Evolutionary conservation across 1,284 basidiomycete species (phyloP), one percentile per base, ranked within the genome.

Genomic region (Veloboletus limbatus): DNA sequence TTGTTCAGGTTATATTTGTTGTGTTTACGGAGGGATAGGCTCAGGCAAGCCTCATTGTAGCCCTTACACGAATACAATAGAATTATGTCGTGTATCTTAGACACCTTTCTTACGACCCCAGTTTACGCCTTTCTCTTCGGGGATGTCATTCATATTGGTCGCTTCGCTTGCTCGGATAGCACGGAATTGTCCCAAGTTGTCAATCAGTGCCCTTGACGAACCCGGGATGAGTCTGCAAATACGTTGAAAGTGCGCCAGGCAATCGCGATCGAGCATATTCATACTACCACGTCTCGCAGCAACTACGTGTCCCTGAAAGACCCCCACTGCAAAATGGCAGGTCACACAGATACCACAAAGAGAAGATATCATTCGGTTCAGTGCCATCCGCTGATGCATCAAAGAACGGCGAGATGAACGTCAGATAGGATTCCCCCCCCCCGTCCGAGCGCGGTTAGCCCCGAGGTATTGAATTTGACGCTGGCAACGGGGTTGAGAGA

Each of bases 71-170:
- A 35, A 48, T 46, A 26, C 25, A 41, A 28, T 58, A 62, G 55
- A 60, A 38, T 41, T 18, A 49, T 20, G 52, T 32, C 42, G 17
- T 59, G 61, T 60, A 60, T 57, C 46, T 37, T 65, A 64, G 25
- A 49, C 21, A 18, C 16, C 35, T 32, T 45, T 31, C 43, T 35
- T 48, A 62, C 45, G 40, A 46, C 28, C 17, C 16, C n/a, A 9
- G 3, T 40, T 59, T 14, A 41, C 13, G 10, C 25, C 6, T 22
- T 39, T 49, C 24, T 30, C n/a, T n/a, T 27, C 8, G 11, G 7
- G 9, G 31, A 38, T 21, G 9, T 31, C 25, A 13, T 22, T 17
- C 16, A 5, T 17, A 9, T 13, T 17, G 18, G 9, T 53, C 31
- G 16, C 22, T 26, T 31, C 7, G 16, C 33, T 45, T 54, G n/a